phyloP scores from a whole-genome alignment of 202 grass and related monocot genomes.

The Schoenoplectus triqueter region DNA sequence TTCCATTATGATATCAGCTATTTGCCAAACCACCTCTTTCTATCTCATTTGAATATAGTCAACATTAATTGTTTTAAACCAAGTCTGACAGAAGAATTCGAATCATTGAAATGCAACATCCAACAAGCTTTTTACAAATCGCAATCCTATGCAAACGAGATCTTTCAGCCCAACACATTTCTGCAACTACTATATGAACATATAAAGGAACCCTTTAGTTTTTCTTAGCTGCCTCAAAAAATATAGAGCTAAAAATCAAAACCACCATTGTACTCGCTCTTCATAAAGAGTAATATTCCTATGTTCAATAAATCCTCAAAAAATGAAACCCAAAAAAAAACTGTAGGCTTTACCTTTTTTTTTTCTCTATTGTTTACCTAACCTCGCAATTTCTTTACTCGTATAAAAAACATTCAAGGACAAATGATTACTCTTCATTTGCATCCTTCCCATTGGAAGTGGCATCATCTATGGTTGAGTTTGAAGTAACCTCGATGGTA shows the following conservation, averaged over 20 bases:
- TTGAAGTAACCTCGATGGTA: constrained; percentile 31
- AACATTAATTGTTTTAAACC: background rate
- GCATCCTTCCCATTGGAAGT: constrained; percentile 54
- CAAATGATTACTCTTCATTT: constrained; percentile 41
- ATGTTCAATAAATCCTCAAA: constrained; percentile 1
- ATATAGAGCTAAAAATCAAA: constrained; percentile 32
- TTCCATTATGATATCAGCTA: background rate
- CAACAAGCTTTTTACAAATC: background rate
- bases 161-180: constrained; percentile 19
- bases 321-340: background rate
- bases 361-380: constrained; percentile 36
- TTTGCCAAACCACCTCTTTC: constrained; percentile 7
- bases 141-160: background rate
- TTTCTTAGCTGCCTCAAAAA: constrained; percentile 31
- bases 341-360: background rate
- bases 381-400: constrained; percentile 10
- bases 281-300: constrained; percentile 13
- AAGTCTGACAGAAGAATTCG: background rate
- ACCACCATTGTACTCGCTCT: constrained; percentile 11
- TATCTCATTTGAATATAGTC: background rate
- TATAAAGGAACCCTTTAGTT: constrained; percentile 36
- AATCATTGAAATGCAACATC: constrained; percentile 21
- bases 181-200: constrained; percentile 34
- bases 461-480: constrained; percentile 50
- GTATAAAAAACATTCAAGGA: background rate